Conservation (phyloP, 768 basidiomycete genomes). For the Filobasidium floriforme region DNA sequence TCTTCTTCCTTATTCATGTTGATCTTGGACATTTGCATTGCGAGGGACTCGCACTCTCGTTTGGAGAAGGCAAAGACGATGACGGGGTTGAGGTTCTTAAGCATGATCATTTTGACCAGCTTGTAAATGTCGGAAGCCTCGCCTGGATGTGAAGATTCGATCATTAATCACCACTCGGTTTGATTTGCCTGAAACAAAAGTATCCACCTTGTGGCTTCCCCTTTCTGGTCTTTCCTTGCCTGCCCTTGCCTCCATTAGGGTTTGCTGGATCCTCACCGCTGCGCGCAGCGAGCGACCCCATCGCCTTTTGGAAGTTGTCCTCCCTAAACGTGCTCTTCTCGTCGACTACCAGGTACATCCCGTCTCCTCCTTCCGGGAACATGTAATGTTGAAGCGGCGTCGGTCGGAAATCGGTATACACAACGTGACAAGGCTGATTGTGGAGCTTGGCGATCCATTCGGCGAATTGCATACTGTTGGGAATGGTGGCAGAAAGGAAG, state of each 20-base stretch:
- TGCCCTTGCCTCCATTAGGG: conserved; percentile 70
- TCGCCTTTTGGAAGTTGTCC: conserved; percentile 95
- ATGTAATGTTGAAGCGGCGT: conserved; percentile 97
- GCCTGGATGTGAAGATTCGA: conserved; percentile 49
- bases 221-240: conserved; percentile 85
- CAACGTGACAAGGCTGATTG: conserved; percentile 96
- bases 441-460: conserved; percentile 98
- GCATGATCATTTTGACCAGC: conserved; percentile 97
- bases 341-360: conserved; percentile 96
- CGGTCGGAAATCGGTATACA: conserved; percentile 97
- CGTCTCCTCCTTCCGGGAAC: conserved; percentile 92
- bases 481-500: conserved; percentile 97
- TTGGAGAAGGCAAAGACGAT: conserved; percentile 97
- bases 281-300: conserved; percentile 80
- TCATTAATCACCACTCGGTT: neutral
- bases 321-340: conserved; percentile 95
- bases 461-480: conserved; percentile 98
- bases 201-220: conserved; percentile 81
- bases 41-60: conserved; percentile 84
- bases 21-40: conserved; percentile 83
- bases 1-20: conserved; percentile 92
- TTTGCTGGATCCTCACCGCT: conserved; percentile 89
- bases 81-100: conserved; percentile 92
- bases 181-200: too few species aligned
- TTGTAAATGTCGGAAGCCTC: conserved; percentile 82